Percentiles rank a stretch among this genome's conserved stretches.
phyloP scores from a whole-genome alignment of 129 eudicot species.

The Flaveria robusta region DNA sequence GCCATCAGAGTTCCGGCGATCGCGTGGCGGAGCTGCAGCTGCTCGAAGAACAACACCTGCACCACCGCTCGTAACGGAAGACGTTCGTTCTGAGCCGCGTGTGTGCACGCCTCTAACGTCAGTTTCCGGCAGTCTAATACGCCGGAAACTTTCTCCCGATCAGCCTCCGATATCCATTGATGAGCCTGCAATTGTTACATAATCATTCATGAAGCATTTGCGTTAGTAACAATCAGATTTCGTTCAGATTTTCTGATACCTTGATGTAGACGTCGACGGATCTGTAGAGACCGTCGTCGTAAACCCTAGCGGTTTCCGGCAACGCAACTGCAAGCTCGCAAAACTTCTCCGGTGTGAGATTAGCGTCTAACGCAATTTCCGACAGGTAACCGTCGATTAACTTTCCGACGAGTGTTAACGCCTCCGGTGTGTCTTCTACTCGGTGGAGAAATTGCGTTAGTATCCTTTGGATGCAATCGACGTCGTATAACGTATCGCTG shows the following conservation, averaged over 20 bases:
- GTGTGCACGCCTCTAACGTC: conserved; percentile 96
- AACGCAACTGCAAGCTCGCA: conserved; percentile 58
- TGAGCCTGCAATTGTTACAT: conserved; percentile 57
- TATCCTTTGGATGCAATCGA: conserved; percentile 84
- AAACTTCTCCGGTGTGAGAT: conserved; percentile 74
- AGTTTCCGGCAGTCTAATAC: conserved; percentile 89
- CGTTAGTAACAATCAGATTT: neutral
- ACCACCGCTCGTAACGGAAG: conserved; percentile 88
- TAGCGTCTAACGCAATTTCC: conserved; percentile 87
- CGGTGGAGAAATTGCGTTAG: conserved; percentile 53
- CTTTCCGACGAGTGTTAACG: conserved; percentile 78
- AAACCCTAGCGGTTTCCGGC: conserved; percentile 77
- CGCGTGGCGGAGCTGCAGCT: conserved; percentile 96
- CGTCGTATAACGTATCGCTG: conserved; percentile 84
- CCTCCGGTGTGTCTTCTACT: conserved; percentile 43
- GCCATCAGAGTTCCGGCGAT: conserved; percentile 75
- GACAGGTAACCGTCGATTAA: conserved; percentile 88
- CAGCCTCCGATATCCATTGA: conserved; percentile 79
- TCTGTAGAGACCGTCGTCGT: conserved; percentile 89
- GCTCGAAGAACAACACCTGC: conserved; percentile 92
- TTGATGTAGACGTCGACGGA: conserved; percentile 92
- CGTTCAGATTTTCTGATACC: conserved; percentile 38
- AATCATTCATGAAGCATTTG: neutral
- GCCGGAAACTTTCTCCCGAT: conserved; percentile 78
- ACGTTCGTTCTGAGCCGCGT: conserved; percentile 98